Percentiles rank a stretch among this genome's conserved stretches.
Conservation (phyloP, 164 flowering plant species). For the Warburgia ugandensis region DNA sequence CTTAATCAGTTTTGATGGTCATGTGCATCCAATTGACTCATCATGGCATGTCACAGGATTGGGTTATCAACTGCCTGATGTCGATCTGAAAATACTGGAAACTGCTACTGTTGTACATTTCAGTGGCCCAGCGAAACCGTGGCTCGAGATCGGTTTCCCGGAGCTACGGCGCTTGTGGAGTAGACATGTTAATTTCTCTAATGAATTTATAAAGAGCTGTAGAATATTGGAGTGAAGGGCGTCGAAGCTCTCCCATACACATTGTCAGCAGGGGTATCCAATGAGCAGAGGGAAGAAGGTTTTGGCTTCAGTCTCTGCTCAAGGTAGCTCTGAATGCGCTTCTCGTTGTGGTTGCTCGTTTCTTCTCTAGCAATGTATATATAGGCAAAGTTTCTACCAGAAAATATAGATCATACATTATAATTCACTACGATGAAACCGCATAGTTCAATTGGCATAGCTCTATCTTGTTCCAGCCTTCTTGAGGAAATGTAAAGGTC, state of each 20-base stretch:
- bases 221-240: slow-evolving; percentile 26
- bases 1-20: slow-evolving; percentile 52
- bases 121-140: slow-evolving; percentile 70
- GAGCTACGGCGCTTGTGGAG: slow-evolving; percentile 44
- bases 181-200: slow-evolving; percentile 40
- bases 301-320: slow-evolving; percentile 48
- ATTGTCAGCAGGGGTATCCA: slow-evolving; percentile 11
- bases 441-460: no score
- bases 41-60: slow-evolving; percentile 52
- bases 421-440: no score
- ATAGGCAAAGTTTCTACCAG: no score
- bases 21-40: slow-evolving; percentile 51
- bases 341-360: no score
- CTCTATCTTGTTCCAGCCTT: no score
- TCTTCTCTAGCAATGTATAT: no score
- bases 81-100: slow-evolving; percentile 19
- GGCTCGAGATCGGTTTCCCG: slow-evolving; percentile 52
- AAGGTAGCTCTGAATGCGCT: slow-evolving; percentile 6
- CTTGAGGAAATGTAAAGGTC: no score
- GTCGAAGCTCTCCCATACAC: slow-evolving; percentile 13
- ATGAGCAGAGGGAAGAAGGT: slow-evolving; percentile 44
- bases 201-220: slow-evolving; percentile 41
- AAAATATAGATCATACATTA: no score
- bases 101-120: slow-evolving; percentile 57
- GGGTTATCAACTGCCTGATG: slow-evolving; percentile 29